These are phyloP conservation scores for Epichloe typhina DNA, from an alignment of 2,329 filamentous ascomycete species.

Conservation along the genomic window DNA sequence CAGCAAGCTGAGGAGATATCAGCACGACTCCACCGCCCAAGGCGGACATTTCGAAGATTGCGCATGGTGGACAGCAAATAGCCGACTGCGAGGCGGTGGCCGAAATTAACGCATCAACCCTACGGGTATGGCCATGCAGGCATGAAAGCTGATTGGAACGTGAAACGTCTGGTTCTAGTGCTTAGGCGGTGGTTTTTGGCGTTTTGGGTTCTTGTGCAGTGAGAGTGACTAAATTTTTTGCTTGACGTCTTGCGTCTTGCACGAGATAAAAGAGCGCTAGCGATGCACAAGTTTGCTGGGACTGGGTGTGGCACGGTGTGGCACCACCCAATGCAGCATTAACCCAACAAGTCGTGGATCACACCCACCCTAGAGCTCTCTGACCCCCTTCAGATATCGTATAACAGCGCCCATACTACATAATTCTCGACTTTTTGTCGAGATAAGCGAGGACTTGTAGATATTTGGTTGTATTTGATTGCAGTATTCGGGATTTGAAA, in stretches of 20 bases:
- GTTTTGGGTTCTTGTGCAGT: not conserved
- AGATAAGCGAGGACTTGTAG: too few relatives aligned
- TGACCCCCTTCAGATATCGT: too few relatives aligned
- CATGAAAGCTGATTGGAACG: not conserved
- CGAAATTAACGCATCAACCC: conserved; percentile 3
- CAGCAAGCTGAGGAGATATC: conserved; percentile 68
- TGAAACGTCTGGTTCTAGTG: too few relatives aligned
- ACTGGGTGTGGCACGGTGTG: not conserved
- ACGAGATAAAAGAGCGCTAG: conserved; percentile 8
- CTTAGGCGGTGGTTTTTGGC: not conserved
- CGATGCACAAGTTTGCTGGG: not conserved
- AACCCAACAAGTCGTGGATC: not conserved
- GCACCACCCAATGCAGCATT: not conserved
- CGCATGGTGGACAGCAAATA: conserved; percentile 46
- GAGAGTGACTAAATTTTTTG: conserved; percentile 7
- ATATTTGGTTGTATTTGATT: too few relatives aligned
- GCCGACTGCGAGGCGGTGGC: not conserved
- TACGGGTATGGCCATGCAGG: not conserved
- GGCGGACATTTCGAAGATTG: conserved; percentile 70
- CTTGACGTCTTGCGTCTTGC: conserved; percentile 4
- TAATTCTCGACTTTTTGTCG: too few relatives aligned
- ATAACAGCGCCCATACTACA: too few relatives aligned
- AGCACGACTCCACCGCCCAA: conserved; percentile 49
- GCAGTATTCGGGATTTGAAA: too few relatives aligned
- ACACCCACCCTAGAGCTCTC: too few relatives aligned